Percentiles rank a stretch among this genome's conserved stretches.
These are phyloP conservation scores for Bisporella sp. DNA, from an alignment of 2,329 filamentous ascomycete genomes.

Conservation along the genomic window DNA sequence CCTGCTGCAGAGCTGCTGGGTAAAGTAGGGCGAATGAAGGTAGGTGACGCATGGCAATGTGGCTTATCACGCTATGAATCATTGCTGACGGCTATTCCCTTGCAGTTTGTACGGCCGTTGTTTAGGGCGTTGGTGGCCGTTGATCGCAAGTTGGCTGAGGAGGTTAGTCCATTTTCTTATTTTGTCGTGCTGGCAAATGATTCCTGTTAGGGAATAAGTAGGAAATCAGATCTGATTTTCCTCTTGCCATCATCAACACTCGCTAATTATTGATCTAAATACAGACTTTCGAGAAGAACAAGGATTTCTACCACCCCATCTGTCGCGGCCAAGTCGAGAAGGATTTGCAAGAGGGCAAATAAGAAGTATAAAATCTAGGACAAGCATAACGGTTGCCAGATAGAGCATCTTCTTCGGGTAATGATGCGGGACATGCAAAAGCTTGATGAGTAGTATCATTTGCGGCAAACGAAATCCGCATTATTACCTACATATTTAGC, in stretches of 20 bases:
- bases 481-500: no score
- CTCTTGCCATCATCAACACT: not conserved
- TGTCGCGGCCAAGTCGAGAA: conserved; percentile 82
- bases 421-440: no score
- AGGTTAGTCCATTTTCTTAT: conserved; percentile 21
- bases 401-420: no score
- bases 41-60: not conserved
- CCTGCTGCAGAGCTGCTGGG: conserved; percentile 71
- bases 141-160: conserved; percentile 66
- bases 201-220: not conserved
- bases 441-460: no score
- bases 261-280: not conserved
- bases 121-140: conserved; percentile 70
- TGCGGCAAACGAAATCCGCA: no score
- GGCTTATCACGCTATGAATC: not conserved
- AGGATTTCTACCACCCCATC: conserved; percentile 93
- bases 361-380: no score
- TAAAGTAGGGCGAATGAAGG: conserved; percentile 84
- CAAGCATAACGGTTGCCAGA: no score
- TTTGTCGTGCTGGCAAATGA: not conserved
- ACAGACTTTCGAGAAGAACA: conserved; percentile 77
- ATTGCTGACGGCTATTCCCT: not conserved
- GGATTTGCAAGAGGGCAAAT: conserved; percentile 44
- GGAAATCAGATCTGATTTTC: not conserved
- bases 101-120: conserved; percentile 77